Evolutionary conservation across 345 rosid species (phyloP).

Genomic region (Eucalyptus sp.): DNA sequence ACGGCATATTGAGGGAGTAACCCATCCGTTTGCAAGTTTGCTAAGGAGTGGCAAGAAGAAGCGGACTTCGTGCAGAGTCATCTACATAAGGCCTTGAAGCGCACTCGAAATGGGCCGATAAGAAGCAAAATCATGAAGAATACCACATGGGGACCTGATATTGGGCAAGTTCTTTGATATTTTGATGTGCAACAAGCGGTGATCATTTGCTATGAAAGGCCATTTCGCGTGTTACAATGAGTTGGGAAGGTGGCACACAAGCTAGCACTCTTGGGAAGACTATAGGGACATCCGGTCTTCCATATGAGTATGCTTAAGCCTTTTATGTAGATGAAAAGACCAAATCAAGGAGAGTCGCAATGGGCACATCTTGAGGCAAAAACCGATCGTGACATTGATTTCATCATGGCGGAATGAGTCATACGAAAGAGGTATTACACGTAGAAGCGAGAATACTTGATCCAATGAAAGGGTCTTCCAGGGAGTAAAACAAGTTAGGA

Average conservation of each 20-base stretch:
- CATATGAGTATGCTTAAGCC: too few relatives aligned
- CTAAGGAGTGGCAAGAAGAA: background rate
- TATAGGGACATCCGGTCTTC: fast-evolving
- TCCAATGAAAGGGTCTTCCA: background rate
- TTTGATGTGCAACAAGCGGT: too few relatives aligned
- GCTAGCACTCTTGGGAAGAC: background rate
- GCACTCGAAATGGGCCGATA: background rate
- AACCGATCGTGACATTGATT: background rate
- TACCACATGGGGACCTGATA: too few relatives aligned
- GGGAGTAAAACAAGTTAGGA: background rate
- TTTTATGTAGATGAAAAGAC: too few relatives aligned
- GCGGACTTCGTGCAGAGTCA: fast-evolving
- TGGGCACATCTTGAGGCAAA: background rate
- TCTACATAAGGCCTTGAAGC: background rate
- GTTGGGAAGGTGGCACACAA: too few relatives aligned
- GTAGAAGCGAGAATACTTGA: background rate
- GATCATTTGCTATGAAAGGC: too few relatives aligned
- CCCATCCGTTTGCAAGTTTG: background rate
- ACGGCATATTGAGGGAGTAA: too few relatives aligned
- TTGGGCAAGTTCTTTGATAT: too few relatives aligned
- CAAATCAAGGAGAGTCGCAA: background rate
- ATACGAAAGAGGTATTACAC: fast-evolving
- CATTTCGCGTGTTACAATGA: fast-evolving
- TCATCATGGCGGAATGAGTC: background rate
- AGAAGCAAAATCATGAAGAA: too few relatives aligned